These are phyloP conservation scores for Closterium sp. DNA, from an alignment of 139 green algal species.

Conservation along the genomic window DNA sequence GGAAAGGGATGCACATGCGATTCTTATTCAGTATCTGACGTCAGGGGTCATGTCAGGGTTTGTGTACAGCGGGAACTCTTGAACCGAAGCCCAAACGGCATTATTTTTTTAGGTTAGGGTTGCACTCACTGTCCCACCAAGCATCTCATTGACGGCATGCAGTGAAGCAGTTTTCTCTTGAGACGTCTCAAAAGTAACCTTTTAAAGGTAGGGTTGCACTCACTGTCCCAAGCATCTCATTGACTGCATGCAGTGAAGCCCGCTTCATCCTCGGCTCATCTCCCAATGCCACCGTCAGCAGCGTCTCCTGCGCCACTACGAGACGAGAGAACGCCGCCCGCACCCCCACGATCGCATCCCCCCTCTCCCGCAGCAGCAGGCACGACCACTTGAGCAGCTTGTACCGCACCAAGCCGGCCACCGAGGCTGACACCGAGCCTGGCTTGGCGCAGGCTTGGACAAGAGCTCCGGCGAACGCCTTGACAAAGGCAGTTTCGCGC, in stretches of 20 bases:
- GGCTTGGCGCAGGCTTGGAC: slow-evolving; percentile 26
- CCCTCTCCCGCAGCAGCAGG: slow-evolving; percentile 16
- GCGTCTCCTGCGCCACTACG: slow-evolving; percentile 8
- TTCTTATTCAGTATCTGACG: no score
- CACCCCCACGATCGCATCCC: slow-evolving; percentile 14
- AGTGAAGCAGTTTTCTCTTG: no score
- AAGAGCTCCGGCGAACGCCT: slow-evolving; percentile 36
- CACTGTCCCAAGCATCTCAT: background rate
- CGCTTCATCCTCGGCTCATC: background rate
- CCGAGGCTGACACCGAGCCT: background rate
- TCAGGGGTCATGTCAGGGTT: background rate
- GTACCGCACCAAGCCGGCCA: background rate
- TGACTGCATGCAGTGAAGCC: background rate
- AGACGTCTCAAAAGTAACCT: background rate
- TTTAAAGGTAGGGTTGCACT: background rate
- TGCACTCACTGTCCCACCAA: no score
- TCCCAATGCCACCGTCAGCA: slow-evolving; percentile 38
- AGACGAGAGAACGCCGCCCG: slow-evolving; percentile 40
- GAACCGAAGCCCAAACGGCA: no score
- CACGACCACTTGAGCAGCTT: slow-evolving; percentile 44
- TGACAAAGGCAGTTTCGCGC: slow-evolving; percentile 35
- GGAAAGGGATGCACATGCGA: no score
- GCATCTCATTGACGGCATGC: no score
- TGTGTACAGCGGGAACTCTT: background rate
- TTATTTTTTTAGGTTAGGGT: no score